Percentiles rank a stretch among this genome's conserved stretches.
Conservation (phyloP, 2,329 filamentous ascomycete genomes). For the Colletotrichum tanaceti region DNA sequence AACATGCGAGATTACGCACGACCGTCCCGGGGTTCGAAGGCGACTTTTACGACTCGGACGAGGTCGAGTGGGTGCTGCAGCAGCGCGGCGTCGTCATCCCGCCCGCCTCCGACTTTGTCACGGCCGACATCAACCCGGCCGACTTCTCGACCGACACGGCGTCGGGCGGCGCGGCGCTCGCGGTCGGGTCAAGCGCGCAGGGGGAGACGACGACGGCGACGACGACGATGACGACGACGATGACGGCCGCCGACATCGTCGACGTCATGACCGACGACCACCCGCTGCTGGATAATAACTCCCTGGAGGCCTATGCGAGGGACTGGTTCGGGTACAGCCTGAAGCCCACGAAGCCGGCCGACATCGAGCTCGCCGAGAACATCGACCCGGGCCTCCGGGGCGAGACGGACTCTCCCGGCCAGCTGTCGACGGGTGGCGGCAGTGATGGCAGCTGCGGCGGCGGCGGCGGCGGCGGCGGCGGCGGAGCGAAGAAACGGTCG, state of each 20-base stretch:
- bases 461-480: too few relatives aligned
- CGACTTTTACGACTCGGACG: slow-evolving; percentile 80
- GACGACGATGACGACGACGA: too few relatives aligned
- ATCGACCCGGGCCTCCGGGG: slow-evolving; percentile 25
- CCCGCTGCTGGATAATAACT: too few relatives aligned
- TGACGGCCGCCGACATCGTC: slow-evolving; percentile 1
- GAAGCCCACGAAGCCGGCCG: slow-evolving; percentile 2
- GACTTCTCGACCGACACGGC: slow-evolving; percentile 49
- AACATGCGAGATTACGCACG: slow-evolving; percentile 59
- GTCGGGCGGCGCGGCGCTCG: not conserved
- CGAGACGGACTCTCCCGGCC: not conserved
- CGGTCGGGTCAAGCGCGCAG: not conserved
- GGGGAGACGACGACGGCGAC: not conserved
- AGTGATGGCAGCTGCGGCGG: too few relatives aligned
- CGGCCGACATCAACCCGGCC: slow-evolving; percentile 64
- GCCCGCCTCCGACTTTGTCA: slow-evolving; percentile 68
- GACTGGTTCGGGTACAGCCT: not conserved
- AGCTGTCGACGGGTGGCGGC: too few relatives aligned
- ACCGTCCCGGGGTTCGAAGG: slow-evolving; percentile 74
- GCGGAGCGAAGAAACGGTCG: slow-evolving; percentile 45
- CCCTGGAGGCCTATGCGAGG: not conserved
- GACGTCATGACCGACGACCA: not conserved
- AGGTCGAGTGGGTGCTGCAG: slow-evolving; percentile 79
- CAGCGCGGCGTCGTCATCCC: slow-evolving; percentile 73
- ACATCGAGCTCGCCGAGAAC: slow-evolving; percentile 3